A percentile compares a stretch with the other conserved stretches of the same genome.
These are phyloP conservation scores for Fusarium longipes DNA, from an alignment of 2,329 filamentous ascomycete genomes.

Conservation along the genomic window DNA sequence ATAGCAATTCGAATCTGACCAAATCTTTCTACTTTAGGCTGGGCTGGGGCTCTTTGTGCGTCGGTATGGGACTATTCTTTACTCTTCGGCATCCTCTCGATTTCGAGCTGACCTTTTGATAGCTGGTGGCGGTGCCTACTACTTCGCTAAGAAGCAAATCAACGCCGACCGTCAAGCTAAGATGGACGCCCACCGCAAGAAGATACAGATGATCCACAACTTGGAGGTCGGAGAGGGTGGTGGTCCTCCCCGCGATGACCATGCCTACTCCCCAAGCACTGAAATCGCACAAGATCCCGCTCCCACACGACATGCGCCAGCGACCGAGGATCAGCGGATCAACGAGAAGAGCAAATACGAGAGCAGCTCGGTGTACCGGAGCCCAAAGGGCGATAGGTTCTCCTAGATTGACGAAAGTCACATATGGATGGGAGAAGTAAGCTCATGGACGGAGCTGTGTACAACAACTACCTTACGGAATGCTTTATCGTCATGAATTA, in stretches of 20 bases:
- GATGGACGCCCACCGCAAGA: constrained; percentile 73
- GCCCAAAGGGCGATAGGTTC: constrained; percentile 88
- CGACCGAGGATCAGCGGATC: constrained; percentile 73
- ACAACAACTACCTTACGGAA: constrained; percentile 32
- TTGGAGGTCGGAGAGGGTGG: constrained; percentile 61
- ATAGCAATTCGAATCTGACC: constrained; percentile 16
- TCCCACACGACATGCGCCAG: constrained; percentile 82
- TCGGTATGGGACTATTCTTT: constrained; percentile 66
- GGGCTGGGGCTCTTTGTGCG: constrained; percentile 90
- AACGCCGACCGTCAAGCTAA: constrained; percentile 85
- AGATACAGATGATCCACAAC: constrained; percentile 69
- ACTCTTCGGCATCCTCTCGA: background rate
- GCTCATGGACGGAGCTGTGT: constrained; percentile 39
- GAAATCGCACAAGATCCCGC: constrained; percentile 85
- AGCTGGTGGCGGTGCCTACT: constrained; percentile 93
- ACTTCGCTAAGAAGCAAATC: constrained; percentile 94
- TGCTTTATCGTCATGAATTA: constrained; percentile 30
- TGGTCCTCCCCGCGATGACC: constrained; percentile 68
- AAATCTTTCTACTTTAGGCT: constrained; percentile 65
- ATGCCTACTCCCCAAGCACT: constrained; percentile 71
- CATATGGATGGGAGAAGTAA: background rate
- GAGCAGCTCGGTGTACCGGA: constrained; percentile 77
- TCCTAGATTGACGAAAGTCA: constrained; percentile 54
- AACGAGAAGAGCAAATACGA: constrained; percentile 92
- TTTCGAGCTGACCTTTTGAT: constrained; percentile 37